Base-by-base conservation (phyloP, 371 early-diverging fungal genomes). In the Mucor mucedo region DNA sequence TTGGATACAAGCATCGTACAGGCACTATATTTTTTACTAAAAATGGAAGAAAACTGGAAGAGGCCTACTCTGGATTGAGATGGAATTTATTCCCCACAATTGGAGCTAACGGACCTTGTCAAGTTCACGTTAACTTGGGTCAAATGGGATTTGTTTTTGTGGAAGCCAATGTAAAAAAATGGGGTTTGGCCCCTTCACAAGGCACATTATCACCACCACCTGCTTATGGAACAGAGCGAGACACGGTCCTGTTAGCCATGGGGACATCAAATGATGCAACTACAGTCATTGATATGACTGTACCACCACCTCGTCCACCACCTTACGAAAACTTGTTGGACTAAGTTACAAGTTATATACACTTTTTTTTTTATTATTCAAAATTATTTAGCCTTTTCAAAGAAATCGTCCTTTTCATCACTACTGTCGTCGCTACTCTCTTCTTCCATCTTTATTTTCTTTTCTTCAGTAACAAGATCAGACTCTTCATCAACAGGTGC, bases 81-180 rank as follows among this genome's bases (percentile, higher is more conserved):
- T 82, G 79, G 75, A 86, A 85, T 33, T 58, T 87, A 40, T 88
- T 87, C 53, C 89, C 89, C 14, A 84, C 87, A 14, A 78, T 88
- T n/a, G 86, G 85, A 11, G 87, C 87, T 0, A 84, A 85, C 61
- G 89, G 87, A 1, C 89, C 89, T n/a, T 87, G 87, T 59, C 80
- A 79, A 56, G 61, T 88, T 0, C 85, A 86, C 58, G 87, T 88
- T 13, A 88, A 88, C 73, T 63, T 88, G 16, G 89, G 56, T 0
- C 87, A 86, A 60, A 64, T 69, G 59, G 85, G 87, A 7, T 87
- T 87, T 66, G 86, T 87, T 9, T 87, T 91, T 76, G 86, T 92
- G 11, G 92, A 92, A 66, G 92, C 92, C 47, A 92, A 92, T 68
- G 91, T 92, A n/a, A 90, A 91, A 69, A 89, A 88, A 62, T 92